Evolutionary conservation across 2,329 filamentous ascomycete species (phyloP).

Genomic region (Colletotrichum cereale): DNA sequence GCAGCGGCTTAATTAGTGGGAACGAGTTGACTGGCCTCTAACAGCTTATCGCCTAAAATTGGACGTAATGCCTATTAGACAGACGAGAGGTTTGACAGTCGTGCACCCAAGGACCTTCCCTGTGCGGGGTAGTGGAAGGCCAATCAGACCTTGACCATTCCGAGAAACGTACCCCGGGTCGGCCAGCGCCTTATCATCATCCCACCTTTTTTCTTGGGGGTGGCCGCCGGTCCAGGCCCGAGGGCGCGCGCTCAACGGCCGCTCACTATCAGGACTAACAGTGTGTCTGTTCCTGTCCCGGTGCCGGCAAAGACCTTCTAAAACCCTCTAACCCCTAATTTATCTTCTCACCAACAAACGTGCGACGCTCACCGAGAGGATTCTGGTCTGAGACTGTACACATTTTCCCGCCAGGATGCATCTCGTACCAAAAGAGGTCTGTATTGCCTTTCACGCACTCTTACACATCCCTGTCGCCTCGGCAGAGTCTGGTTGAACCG

Average conservation of each 20-base stretch:
- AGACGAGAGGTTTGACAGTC: constrained; percentile 18
- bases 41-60: constrained; percentile 37
- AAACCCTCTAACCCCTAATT: neutral
- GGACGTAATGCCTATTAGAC: constrained; percentile 40
- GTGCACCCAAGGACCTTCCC: constrained; percentile 19
- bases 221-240: constrained; percentile 40
- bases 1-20: constrained; percentile 17
- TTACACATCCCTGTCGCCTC: constrained; percentile 39
- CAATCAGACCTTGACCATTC: constrained; percentile 23
- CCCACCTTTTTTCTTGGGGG: constrained; percentile 21
- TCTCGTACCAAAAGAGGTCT: constrained; percentile 63
- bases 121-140: constrained; percentile 35
- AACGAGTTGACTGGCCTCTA: neutral
- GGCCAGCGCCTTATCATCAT: constrained; percentile 35
- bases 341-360: constrained; percentile 7
- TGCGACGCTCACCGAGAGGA: neutral
- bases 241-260: constrained; percentile 16
- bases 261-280: constrained; percentile 25
- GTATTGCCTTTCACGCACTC: constrained; percentile 42
- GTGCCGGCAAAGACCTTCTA: constrained; percentile 2
- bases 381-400: constrained; percentile 4
- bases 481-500: constrained; percentile 9
- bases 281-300: constrained; percentile 3
- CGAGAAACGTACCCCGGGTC: neutral
- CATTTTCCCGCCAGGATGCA: constrained; percentile 53